A percentile compares a stretch with the other conserved stretches of the same genome.
Evolutionary conservation across 208 protist genomes (phyloP).

Genomic region (Leishmania mexicana): DNA sequence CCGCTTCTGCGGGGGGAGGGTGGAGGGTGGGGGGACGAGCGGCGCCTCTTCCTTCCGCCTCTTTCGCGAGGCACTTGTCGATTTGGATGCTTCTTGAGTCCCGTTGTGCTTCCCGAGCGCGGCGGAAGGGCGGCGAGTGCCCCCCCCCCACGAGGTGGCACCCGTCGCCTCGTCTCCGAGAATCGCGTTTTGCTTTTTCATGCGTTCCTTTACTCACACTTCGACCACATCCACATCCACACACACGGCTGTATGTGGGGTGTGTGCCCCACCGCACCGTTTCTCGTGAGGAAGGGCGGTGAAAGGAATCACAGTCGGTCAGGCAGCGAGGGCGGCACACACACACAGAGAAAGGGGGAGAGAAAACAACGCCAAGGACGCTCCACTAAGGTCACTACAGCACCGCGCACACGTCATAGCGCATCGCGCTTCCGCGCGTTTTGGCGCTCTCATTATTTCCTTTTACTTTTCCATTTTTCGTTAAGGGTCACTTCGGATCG

Average conservation of each 20-base stretch:
- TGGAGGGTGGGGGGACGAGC: background rate
- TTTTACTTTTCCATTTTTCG: background rate
- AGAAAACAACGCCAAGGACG: background rate
- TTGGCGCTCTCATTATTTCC: background rate
- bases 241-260: background rate
- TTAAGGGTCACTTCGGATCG: background rate
- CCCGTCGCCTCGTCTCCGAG: background rate
- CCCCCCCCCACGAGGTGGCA: background rate
- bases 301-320: background rate
- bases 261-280: background rate
- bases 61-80: background rate
- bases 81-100: background rate
- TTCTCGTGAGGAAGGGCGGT: background rate
- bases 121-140: background rate
- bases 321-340: background rate
- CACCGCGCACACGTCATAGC: background rate
- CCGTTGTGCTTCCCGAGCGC: background rate
- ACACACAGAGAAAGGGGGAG: background rate
- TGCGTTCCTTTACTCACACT: background rate
- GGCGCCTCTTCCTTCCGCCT: background rate
- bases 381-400: conserved; percentile 9
- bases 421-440: background rate
- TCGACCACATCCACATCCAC: background rate
- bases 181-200: background rate
- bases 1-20: background rate